phyloP scores from a whole-genome alignment of 768 basidiomycete species.

The Tylopilus cervinicoccineus region DNA sequence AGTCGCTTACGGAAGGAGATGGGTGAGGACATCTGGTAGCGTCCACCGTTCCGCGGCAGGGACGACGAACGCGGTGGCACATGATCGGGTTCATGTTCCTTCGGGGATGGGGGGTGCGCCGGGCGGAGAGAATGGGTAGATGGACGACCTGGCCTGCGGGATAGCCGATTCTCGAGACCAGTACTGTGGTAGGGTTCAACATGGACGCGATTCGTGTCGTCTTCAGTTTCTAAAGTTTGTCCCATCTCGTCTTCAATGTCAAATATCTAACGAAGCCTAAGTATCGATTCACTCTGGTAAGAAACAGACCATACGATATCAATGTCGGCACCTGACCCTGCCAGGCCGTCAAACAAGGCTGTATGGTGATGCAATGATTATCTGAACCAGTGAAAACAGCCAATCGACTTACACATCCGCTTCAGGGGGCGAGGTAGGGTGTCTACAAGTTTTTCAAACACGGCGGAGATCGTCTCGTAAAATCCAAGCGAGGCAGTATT shows the following conservation, averaged over 20 bases:
- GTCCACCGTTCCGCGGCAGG: constrained; percentile 2
- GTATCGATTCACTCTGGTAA: neutral
- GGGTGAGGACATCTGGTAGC: constrained; percentile 13
- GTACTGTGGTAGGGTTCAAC: constrained; percentile 15
- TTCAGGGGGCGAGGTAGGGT: constrained; percentile 73
- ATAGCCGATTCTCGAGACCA: constrained; percentile 27
- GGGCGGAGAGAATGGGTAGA: constrained; percentile 27
- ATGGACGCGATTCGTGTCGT: neutral
- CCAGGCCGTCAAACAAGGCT: constrained; percentile 80
- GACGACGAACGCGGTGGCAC: constrained; percentile 3
- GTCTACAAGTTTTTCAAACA: constrained; percentile 69
- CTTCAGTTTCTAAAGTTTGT: constrained; percentile 6
- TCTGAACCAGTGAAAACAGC: neutral
- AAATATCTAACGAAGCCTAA: constrained; percentile 52
- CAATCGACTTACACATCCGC: constrained; percentile 56
- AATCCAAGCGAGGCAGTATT: constrained; percentile 59
- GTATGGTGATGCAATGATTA: constrained; percentile 1
- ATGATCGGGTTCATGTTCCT: constrained; percentile 16
- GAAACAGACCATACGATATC: constrained; percentile 49
- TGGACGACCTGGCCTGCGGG: constrained; percentile 31
- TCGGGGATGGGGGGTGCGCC: constrained; percentile 16
- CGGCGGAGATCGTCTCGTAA: constrained; percentile 65
- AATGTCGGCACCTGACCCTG: constrained; percentile 70
- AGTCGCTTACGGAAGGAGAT: constrained; percentile 18
- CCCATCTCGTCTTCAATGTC: constrained; percentile 64